phyloP scores from a whole-genome alignment of 208 protist species.

The Giardia muris region DNA sequence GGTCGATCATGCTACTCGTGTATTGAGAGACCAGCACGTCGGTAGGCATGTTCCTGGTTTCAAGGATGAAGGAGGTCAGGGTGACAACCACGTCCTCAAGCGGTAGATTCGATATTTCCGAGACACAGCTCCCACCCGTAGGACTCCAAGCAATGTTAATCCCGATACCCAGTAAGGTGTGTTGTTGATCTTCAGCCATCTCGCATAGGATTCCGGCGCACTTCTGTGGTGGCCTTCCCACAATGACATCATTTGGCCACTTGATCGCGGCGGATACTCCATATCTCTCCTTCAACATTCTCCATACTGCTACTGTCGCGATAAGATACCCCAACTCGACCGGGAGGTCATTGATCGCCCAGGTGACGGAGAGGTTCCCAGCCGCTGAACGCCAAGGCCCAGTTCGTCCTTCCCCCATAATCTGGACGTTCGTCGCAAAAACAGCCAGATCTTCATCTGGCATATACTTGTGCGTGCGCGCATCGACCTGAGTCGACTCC shows the following conservation, averaged over 20 bases:
- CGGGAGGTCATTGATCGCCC: neutral
- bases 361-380: neutral
- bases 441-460: neutral
- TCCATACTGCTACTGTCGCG: neutral
- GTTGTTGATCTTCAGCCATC: neutral
- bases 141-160: neutral
- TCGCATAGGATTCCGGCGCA: neutral
- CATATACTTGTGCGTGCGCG: neutral
- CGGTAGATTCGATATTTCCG: too few species aligned
- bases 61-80: too few species aligned
- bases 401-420: neutral
- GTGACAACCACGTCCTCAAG: too few species aligned
- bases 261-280: neutral
- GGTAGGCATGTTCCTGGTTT: too few species aligned
- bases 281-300: neutral
- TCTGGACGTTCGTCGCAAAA: neutral
- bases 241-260: constrained; percentile 6
- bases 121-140: too few species aligned
- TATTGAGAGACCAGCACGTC: too few species aligned
- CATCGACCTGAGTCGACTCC: neutral
- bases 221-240: neutral
- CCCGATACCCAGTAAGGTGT: neutral
- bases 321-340: neutral
- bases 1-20: too few species aligned
- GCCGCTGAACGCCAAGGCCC: neutral